phyloP scores from a whole-genome alignment of 2,329 filamentous ascomycete genomes.

The Keithomyces neogunnii region DNA sequence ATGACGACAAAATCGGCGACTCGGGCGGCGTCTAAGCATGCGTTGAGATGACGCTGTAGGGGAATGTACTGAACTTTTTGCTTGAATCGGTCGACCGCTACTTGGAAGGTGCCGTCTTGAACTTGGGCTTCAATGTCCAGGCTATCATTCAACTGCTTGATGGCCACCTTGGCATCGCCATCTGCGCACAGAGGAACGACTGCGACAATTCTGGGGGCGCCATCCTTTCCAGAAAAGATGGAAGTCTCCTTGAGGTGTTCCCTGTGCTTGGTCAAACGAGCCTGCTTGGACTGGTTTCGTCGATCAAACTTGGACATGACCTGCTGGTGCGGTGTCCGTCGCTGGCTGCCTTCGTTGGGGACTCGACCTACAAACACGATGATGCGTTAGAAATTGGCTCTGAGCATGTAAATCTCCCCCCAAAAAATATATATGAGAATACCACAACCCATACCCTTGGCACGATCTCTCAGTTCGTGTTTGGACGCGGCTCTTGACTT shows the following conservation, averaged over 20 bases:
- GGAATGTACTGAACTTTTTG: slow-evolving; percentile 86
- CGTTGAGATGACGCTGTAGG: slow-evolving; percentile 62
- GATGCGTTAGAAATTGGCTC: background rate
- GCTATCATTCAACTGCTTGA: slow-evolving; percentile 65
- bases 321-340: slow-evolving; percentile 90
- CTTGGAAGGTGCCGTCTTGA: slow-evolving; percentile 50
- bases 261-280: slow-evolving; percentile 72
- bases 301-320: slow-evolving; percentile 96
- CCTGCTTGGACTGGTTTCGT: slow-evolving; percentile 89
- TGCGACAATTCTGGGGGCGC: slow-evolving; percentile 79
- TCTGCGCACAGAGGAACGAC: slow-evolving; percentile 76
- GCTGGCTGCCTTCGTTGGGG: slow-evolving; percentile 59
- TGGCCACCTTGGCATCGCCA: slow-evolving; percentile 57
- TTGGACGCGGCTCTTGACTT: slow-evolving; percentile 90
- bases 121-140: slow-evolving; percentile 67
- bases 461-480: slow-evolving; percentile 71
- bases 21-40: slow-evolving; percentile 76
- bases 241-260: slow-evolving; percentile 72
- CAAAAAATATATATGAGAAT: background rate
- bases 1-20: slow-evolving; percentile 88
- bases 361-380: slow-evolving; percentile 58
- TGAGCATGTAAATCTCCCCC: background rate
- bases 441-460: slow-evolving; percentile 56
- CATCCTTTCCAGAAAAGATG: slow-evolving; percentile 79
- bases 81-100: slow-evolving; percentile 83